Base-by-base conservation (phyloP, 2,329 filamentous ascomycete genomes). In the Arthrobotrys iridis region DNA sequence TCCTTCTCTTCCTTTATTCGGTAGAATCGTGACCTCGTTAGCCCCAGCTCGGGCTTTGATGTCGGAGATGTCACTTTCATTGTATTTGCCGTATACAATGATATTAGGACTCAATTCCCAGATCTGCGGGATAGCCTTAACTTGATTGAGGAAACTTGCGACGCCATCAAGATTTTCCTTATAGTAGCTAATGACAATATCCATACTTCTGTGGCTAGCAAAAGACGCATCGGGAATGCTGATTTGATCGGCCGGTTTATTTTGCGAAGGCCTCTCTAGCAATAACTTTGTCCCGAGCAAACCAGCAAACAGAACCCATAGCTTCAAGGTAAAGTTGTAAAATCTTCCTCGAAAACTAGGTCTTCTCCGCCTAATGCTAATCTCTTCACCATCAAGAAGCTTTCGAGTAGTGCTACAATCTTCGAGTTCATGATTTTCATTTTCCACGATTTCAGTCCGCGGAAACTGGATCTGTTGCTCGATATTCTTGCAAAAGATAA, bases 1-100 rank as follows among this genome's bases (percentile, higher is more conserved):
- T 15, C 82, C 81, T 77, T 85, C 83, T 35, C 84, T 81, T 20
- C 85, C 85, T 30, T 82, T 73, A 62, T 86, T 86, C 3, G 75
- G 77, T 8, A 82, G 78, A 1, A 74, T 70, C 20, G 77, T 77
- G n/a, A 81, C 78, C 6, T 73, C 55, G 18, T 74, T 26, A 13
- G 77, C 77, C 10, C 64, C 74, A 3, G 35, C 45, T 3, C 35
- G 30, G 22, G 50, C 33, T 15, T 70, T 73, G 7, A 78, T 64
- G 10, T 65, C 20, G 1, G 28, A 64, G 41, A 75, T 37, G 48
- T 77, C 41, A 30, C 60, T 66, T 5, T 43, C 18, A n/a, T 66
- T 58, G 40, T 79, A 67, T 37, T 78, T 79, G 35, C 73, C 68
- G 30, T 79, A 79, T 20, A 79, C 46, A 15, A 78, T 77, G 7